phyloP scores from a whole-genome alignment of 495 filamentous ascomycete genomes.

The Platismatia glauca region DNA sequence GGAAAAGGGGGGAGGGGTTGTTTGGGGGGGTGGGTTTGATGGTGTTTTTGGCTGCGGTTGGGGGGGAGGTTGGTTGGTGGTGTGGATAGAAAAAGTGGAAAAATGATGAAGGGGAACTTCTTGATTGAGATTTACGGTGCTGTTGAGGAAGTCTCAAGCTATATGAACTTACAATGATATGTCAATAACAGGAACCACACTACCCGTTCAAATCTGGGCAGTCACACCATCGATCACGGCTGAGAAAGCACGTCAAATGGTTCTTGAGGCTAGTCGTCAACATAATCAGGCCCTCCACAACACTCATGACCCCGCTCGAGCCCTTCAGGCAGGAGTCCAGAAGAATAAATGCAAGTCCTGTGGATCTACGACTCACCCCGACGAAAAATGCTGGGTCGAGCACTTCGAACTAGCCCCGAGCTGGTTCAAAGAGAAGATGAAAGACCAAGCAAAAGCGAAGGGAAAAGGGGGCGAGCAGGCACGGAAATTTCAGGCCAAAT shows the following conservation, averaged over 20 bases:
- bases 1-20: no score
- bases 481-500: background rate
- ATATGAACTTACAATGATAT: no score
- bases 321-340: background rate
- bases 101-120: no score
- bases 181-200: no score
- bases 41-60: no score
- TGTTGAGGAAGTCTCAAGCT: no score
- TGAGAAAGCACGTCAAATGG: background rate
- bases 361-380: background rate
- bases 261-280: background rate
- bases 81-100: no score
- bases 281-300: background rate
- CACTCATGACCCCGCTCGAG: background rate
- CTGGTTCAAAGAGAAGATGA: background rate
- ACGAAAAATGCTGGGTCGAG: background rate
- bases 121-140: no score
- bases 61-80: no score
- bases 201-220: background rate
- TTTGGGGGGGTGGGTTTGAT: no score
- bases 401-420: background rate
- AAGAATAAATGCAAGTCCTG: no score
- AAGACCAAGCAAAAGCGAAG: background rate
- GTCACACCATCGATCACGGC: background rate
- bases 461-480: background rate